Conservation (phyloP, 805 yeast species). For the Kodamaea neixiangensis region DNA sequence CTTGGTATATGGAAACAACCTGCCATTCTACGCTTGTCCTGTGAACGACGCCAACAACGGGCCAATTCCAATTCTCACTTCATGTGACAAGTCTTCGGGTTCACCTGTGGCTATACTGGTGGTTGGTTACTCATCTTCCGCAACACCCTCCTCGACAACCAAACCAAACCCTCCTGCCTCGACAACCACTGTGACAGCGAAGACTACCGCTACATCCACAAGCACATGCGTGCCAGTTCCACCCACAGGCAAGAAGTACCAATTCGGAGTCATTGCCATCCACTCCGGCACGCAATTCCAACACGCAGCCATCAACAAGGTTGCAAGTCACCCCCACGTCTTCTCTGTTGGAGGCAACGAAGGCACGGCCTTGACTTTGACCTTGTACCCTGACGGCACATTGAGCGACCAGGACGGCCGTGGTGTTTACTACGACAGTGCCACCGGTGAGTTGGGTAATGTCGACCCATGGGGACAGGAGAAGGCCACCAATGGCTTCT, state of each 20-base stretch:
- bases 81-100: slow-evolving; percentile 11
- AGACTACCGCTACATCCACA: too few relatives aligned
- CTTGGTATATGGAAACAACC: slow-evolving; percentile 11
- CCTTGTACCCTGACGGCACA: slow-evolving; percentile 27
- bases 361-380: slow-evolving; percentile 26
- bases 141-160: slow-evolving; percentile 6
- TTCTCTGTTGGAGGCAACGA: slow-evolving; percentile 35
- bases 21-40: slow-evolving; percentile 17
- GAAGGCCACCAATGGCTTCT: slow-evolving; percentile 40
- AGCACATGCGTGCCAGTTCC: not conserved
- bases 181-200: slow-evolving; percentile 7
- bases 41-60: not conserved
- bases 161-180: slow-evolving; percentile 9
- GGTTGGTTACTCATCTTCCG: slow-evolving; percentile 5
- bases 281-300: slow-evolving; percentile 30
- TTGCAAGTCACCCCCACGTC: slow-evolving; percentile 31
- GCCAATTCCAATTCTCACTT: not conserved
- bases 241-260: slow-evolving; percentile 7
- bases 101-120: slow-evolving; percentile 13
- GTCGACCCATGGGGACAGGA: slow-evolving; percentile 34
- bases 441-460: slow-evolving; percentile 35
- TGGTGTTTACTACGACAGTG: slow-evolving; percentile 29
- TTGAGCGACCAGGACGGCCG: slow-evolving; percentile 33
- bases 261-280: slow-evolving; percentile 23
- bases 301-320: slow-evolving; percentile 28